Evolutionary conservation across 1,139 yeast species (phyloP).

Genomic region (Magnusiomyces tetraspermus): DNA sequence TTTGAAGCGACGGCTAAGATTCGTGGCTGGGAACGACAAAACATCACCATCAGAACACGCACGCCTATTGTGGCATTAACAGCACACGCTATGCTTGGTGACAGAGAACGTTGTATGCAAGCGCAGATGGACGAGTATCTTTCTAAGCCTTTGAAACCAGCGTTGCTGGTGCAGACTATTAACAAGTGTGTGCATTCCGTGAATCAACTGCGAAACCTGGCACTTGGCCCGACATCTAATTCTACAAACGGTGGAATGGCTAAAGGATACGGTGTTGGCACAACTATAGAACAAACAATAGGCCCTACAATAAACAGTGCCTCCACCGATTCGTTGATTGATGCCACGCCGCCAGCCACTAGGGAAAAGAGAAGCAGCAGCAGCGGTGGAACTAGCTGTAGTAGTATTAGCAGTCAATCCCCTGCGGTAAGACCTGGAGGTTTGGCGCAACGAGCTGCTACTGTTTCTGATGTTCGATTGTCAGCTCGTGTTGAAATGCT

Average conservation of each 20-base stretch:
- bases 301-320: no score
- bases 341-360: no score
- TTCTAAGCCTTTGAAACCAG: conserved; percentile 79
- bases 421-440: conserved; percentile 13
- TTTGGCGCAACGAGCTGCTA: background rate
- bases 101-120: conserved; percentile 72
- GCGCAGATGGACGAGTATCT: conserved; percentile 90
- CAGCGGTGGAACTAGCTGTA: no score
- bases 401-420: conserved; percentile 1
- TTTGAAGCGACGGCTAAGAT: conserved; percentile 82
- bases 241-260: conserved; percentile 12
- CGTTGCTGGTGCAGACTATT: conserved; percentile 70
- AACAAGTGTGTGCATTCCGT: conserved; percentile 63
- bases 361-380: no score
- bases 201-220: conserved; percentile 33
- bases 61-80: conserved; percentile 84
- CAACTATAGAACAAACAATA: conserved; percentile 13
- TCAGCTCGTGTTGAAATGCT: background rate
- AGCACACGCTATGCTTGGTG: conserved; percentile 90
- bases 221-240: conserved; percentile 30
- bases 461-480: background rate
- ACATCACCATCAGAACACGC: conserved; percentile 63
- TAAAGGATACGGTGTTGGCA: conserved; percentile 16
- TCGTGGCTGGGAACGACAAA: conserved; percentile 78
- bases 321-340: no score